Percentiles rank a stretch among this genome's conserved stretches.
These are phyloP conservation scores for Orbilia oligospora DNA, from an alignment of 2,329 filamentous ascomycete genomes.

Conservation along the genomic window DNA sequence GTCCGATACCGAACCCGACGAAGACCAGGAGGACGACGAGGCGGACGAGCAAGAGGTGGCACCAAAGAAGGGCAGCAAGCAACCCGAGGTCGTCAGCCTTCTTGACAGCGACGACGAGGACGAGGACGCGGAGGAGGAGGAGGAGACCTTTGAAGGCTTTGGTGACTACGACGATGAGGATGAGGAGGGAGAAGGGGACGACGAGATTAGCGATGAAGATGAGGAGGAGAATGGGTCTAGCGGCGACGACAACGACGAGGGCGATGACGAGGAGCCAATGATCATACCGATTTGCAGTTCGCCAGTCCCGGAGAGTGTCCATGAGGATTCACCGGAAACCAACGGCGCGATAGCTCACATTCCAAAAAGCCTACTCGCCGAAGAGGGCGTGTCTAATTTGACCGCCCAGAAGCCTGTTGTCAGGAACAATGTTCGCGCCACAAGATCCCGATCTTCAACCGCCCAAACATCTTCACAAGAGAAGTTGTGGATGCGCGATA, in stretches of 20 bases:
- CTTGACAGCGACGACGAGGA: constrained; percentile 54
- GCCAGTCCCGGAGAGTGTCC: constrained; percentile 21
- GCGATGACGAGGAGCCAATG: not conserved
- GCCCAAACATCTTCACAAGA: constrained; percentile 43
- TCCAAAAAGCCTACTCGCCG: constrained; percentile 25
- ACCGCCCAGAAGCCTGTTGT: not conserved
- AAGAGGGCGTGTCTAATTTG: not conserved
- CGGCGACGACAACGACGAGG: constrained; percentile 24
- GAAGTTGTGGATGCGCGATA: constrained; percentile 38
- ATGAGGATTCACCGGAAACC: constrained; percentile 11
- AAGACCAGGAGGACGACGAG: constrained; percentile 20
- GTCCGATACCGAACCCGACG: constrained; percentile 51
- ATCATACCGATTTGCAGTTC: constrained; percentile 47
- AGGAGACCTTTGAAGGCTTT: constrained; percentile 1
- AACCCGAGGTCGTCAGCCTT: constrained; percentile 42
- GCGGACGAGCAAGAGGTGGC: not conserved
- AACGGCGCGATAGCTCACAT: constrained; percentile 9
- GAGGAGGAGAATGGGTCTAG: constrained; percentile 20
- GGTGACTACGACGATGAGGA: constrained; percentile 22
- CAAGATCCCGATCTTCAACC: constrained; percentile 27
- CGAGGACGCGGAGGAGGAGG: not conserved
- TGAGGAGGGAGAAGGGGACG: constrained; percentile 11
- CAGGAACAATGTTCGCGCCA: not conserved
- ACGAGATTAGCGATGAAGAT: constrained; percentile 1
- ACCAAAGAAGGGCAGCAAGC: constrained; percentile 7